phyloP scores from a whole-genome alignment of 2,329 filamentous ascomycete genomes.

The Calonectria naviculata region DNA sequence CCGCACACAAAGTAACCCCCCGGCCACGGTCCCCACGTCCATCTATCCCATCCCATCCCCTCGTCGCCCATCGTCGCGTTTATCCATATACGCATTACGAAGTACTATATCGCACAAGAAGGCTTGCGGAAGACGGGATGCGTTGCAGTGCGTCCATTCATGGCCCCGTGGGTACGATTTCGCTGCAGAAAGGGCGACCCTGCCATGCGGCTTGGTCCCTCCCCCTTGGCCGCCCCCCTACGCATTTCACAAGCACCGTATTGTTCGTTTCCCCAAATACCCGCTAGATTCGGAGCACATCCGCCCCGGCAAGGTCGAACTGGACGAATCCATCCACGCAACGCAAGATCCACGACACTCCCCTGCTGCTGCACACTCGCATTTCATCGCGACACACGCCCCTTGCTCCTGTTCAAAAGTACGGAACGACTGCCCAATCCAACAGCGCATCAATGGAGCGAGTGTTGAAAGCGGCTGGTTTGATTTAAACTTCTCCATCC shows the following conservation, averaged over 20 bases:
- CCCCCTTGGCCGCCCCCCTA: not conserved
- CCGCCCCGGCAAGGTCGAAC: not conserved
- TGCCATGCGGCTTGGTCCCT: not conserved
- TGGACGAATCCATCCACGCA: not conserved
- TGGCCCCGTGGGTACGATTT: not conserved
- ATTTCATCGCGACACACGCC: not conserved
- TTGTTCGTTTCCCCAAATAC: not conserved
- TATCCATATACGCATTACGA: not conserved
- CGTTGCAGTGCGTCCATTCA: not conserved
- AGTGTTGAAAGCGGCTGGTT: not conserved
- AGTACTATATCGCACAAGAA: not conserved
- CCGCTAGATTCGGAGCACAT: conserved; percentile 1
- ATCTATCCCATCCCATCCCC: not conserved
- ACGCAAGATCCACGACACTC: conserved; percentile 10
- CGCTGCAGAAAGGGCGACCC: not conserved
- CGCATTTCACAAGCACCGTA: not conserved
- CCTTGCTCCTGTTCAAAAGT: not conserved
- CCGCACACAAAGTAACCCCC: not conserved
- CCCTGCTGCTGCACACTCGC: conserved; percentile 7
- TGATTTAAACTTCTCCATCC: conserved; percentile 5
- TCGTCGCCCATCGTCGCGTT: not conserved
- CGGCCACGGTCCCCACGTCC: not conserved
- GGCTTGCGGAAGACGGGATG: not conserved
- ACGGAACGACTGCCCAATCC: conserved; percentile 2
- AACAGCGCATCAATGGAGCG: conserved; percentile 9